Evolutionary conservation across 306 rosid species (phyloP).

Genomic region (Cucumis cinereus): DNA sequence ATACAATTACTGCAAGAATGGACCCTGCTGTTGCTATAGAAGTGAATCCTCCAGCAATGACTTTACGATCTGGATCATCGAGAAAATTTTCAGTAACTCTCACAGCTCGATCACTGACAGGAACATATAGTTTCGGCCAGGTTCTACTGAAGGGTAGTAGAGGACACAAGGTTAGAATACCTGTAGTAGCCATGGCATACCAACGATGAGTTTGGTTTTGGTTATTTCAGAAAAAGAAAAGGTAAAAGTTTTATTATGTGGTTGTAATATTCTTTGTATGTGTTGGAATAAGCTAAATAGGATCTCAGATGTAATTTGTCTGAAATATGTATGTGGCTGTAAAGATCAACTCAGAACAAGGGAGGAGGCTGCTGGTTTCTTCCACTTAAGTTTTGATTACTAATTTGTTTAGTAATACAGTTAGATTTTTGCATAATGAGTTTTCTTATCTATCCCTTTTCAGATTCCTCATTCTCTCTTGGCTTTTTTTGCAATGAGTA

Average conservation of each 20-base stretch:
- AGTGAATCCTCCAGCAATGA: slow-evolving; percentile 78
- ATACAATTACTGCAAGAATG: slow-evolving; percentile 67
- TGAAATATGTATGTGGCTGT: slow-evolving; percentile 43
- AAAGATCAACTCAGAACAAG: slow-evolving; percentile 34
- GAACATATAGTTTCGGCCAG: slow-evolving; percentile 78
- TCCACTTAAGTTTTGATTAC: slow-evolving; percentile 52
- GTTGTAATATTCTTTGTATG: slow-evolving; percentile 94
- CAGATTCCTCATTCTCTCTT: not conserved
- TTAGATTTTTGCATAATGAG: slow-evolving; percentile 8
- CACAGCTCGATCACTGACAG: slow-evolving; percentile 53
- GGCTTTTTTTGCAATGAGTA: not conserved
- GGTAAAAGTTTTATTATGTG: slow-evolving; percentile 17
- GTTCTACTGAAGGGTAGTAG: slow-evolving; percentile 80
- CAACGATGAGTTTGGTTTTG: slow-evolving; percentile 38
- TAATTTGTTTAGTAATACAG: slow-evolving; percentile 21
- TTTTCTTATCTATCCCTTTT: not conserved
- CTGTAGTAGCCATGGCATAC: slow-evolving; percentile 80
- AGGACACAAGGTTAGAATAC: slow-evolving; percentile 94
- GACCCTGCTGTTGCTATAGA: slow-evolving; percentile 78
- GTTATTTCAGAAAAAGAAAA: slow-evolving; percentile 18
- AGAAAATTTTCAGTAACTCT: slow-evolving; percentile 53
- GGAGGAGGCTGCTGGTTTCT: slow-evolving; percentile 38
- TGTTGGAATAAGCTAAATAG: slow-evolving; percentile 62
- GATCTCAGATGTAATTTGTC: slow-evolving; percentile 36
- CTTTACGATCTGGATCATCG: slow-evolving; percentile 50